Base-by-base conservation (phyloP, 2,329 filamentous ascomycete species). In the Pochonia chlamydosporia region DNA sequence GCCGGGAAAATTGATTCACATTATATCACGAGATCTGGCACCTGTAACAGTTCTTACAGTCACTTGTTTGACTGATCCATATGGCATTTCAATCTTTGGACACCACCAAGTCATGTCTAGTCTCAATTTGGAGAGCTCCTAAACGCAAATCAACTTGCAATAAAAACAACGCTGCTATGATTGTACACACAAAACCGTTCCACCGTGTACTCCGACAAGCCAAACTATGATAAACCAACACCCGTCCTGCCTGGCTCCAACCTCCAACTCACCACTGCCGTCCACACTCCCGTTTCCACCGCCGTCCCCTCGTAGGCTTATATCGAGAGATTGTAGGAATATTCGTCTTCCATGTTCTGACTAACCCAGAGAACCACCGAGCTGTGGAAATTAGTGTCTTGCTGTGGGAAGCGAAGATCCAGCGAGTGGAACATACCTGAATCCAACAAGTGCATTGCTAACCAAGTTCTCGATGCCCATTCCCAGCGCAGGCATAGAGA, bases 331-430 rank as follows among this genome's bases (percentile, higher is more conserved):
- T 84, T 85, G 65, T 85, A 85, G 40, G 80, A 76, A 57, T 85
- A 85, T 65, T 85, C 82, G 58, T 85, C 82, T 69, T 85, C 82
- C 78, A 85, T 84, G 58, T 85, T 85, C 72, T 85, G 82, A 66
- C 77, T 82, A 47, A 85, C 66, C 82, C 82, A 85, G 36, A 85
- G 72, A 50, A 84, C 76, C 41, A 83, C 80, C 20, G 77, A 78
- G 65, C 79, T 81, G 54, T 14, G 10, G 4, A 5, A 20, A 13
- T 57, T 47, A 63, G 57, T 6, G 26, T 3, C 20, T 10, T 5
- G 4, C 23, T n/a, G n/a, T n/a, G n/a, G n/a, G n/a, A 13, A 16
- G 10, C 10, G 31, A 7, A 33, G 11, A 35, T 40, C 3, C 13
- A 16, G 31, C 4, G 18, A 30, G 28, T 3, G 11, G 18, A 43